Base-by-base conservation (phyloP, 1,284 basidiomycete species). In the Afroboletus lepidellus region DNA sequence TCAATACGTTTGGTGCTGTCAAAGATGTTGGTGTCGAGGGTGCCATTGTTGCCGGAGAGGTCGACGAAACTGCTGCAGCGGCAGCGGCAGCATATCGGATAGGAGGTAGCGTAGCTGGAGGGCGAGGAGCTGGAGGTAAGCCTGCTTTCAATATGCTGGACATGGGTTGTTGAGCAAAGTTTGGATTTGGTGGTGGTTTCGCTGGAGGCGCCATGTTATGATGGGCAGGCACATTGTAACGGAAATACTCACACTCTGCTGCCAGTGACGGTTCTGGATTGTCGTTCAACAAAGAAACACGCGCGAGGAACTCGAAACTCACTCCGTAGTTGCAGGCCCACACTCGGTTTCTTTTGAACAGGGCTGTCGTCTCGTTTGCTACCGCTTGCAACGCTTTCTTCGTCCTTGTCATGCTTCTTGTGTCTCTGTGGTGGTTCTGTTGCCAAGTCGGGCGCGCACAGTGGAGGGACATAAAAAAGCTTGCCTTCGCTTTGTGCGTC, bases 1-100 rank as follows among this genome's bases (percentile, higher is more conserved):
- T 49, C 69, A 60, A 41, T 54, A 63, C 42, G 33, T 60, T 60
- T 20, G 66, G 38, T 45, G 61, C 48, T 44, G 70, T 71, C 62
- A 48, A 76, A 44, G 65, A 76, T 32, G 65, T 63, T 36, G 77
- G 57, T 59, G 77, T 63, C 43, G 80, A 65, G 18, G 64, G 63
- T 18, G 50, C 59, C 48, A 64, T 20, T 34, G 64, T 64, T 13
- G 46, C 43, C 13, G 64, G 63, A 29, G 61, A 53, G 8, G 52
- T 48, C n/a, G 61, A 59, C 20, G 78, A 72, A 15, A 90, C 88
- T 4, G 90, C 92, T 0, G 92, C 93, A 1, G 93, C 94, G 2
- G 94, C 94, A 0, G 93, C 94, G 8, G 92, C 85, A 30, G 95
- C 91, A 65, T 98, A 98, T 46, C 90, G 81, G 65, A 96, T 92